Evolutionary conservation across 139 green algal species (phyloP), one percentile per base, ranked within the genome.

Genomic region (Cymbomonas tetramitiformis): DNA sequence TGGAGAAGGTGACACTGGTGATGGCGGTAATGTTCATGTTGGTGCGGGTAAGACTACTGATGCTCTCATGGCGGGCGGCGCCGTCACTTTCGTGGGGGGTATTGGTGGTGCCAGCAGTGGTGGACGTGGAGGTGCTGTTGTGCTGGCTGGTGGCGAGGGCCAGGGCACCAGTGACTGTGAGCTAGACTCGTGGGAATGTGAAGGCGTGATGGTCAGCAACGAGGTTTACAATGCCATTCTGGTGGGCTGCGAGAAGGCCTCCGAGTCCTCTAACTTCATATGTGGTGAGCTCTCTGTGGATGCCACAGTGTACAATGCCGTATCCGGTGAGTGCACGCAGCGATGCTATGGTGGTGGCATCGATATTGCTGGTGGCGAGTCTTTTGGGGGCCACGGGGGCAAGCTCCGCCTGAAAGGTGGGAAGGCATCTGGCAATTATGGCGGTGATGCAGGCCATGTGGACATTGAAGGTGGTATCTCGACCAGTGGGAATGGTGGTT

Each of bases 401-500:
- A 9, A n/a, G 29, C n/a, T 58, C 15, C n/a, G 26, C 6, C 29
- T 58, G 15, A 24, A 15, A n/a, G 50, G 30, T 9, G 50, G 50
- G 8, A 18, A 8, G 15, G 30, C 46, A 6, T 21, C 15, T 28
- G 24, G 21, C 46, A 21, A 21, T 5, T 21, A 50, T 23, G 7
- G 21, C 47, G 47, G 5, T 6, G 15, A 28, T 21, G 47, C 26
- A 6, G 51, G 51, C 29, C n/a, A 58, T 47, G 51, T 58, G 51
- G n/a, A 46, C 5, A 23, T 58, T 5, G n/a, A 21, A 4, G 51
- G 29, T 29, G 51, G 51, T 4, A 29, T 7, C 18, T 31, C 51
- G 4, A 9, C 4, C 5, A 5, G 15, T 4, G 51, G 30, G 4
- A 58, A 10, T 18, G 51, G 51, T 34, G 51, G 51, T 12, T 33